phyloP scores from a whole-genome alignment of 2,329 filamentous ascomycete species.

The Penicillium sp. region DNA sequence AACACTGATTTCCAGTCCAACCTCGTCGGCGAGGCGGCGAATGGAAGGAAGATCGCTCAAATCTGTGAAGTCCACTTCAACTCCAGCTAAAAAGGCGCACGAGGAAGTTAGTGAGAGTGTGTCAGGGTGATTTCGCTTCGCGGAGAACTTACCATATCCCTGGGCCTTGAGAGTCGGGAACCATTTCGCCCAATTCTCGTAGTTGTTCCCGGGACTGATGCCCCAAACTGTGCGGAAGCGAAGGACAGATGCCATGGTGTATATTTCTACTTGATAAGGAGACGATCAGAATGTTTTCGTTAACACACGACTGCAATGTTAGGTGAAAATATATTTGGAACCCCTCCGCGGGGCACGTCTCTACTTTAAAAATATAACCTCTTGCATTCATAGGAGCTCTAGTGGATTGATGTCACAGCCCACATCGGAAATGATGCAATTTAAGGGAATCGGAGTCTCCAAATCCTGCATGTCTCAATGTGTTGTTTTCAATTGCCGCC shows the following conservation, averaged over 20 bases:
- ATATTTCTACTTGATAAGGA: neutral
- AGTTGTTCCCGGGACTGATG: conserved; percentile 17
- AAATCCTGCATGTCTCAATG: neutral
- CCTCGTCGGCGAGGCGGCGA: neutral
- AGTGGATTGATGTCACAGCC: neutral
- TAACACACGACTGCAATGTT: too few species aligned
- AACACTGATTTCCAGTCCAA: conserved; percentile 18
- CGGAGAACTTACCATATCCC: conserved; percentile 18
- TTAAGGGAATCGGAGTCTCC: neutral
- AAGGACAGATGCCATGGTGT: neutral
- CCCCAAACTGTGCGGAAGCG: conserved; percentile 26
- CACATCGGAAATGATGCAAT: neutral
- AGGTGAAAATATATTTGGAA: too few species aligned
- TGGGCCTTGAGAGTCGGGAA: conserved; percentile 23
- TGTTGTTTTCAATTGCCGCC: neutral
- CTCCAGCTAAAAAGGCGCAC: neutral
- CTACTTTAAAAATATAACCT: neutral
- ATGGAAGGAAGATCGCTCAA: neutral
- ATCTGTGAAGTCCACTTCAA: conserved; percentile 21
- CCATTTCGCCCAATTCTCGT: conserved; percentile 21
- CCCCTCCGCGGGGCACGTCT: neutral
- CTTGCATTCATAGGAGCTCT: neutral
- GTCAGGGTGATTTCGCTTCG: neutral
- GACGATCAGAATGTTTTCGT: too few species aligned
- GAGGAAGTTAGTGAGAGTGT: neutral